Conservation (phyloP, 2,329 filamentous ascomycete species). For the Penicillium sumatraense region DNA sequence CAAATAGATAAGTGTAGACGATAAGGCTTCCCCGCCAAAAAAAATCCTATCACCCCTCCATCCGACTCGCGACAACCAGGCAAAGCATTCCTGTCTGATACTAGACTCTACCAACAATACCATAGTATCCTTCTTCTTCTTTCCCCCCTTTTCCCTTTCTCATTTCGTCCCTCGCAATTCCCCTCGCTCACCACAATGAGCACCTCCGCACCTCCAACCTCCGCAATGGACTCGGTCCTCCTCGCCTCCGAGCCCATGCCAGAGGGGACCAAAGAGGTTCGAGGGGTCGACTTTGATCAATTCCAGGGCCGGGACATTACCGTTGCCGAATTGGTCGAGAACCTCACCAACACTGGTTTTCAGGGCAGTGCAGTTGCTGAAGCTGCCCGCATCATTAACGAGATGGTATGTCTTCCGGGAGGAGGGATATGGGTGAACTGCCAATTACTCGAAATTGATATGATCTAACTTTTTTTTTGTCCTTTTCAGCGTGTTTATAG, state of each 20-base stretch:
- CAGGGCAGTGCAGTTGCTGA: conserved; percentile 81
- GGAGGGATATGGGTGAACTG: background rate
- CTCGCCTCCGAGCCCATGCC: conserved; percentile 83
- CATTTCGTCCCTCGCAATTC: background rate
- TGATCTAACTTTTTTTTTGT: conserved; percentile 4
- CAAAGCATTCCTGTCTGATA: too few species aligned
- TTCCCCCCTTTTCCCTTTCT: conserved; percentile 44
- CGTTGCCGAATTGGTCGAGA: conserved; percentile 78
- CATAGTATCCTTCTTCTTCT: background rate
- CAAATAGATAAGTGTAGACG: background rate
- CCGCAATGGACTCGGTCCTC: conserved; percentile 79
- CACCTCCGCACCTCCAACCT: conserved; percentile 56
- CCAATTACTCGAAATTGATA: background rate
- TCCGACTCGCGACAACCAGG: background rate
- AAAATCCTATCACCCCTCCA: background rate
- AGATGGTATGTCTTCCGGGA: conserved; percentile 71
- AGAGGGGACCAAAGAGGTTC: conserved; percentile 75
- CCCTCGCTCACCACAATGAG: conserved; percentile 17
- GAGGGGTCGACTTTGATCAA: conserved; percentile 90
- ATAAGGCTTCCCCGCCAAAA: conserved; percentile 2
- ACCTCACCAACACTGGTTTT: conserved; percentile 86
- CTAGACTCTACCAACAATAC: too few species aligned
- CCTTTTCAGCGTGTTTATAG: conserved; percentile 71
- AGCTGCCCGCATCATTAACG: conserved; percentile 88
- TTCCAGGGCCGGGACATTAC: conserved; percentile 74